phyloP scores from a whole-genome alignment of 768 basidiomycete species.

The Amanita phalloides region DNA sequence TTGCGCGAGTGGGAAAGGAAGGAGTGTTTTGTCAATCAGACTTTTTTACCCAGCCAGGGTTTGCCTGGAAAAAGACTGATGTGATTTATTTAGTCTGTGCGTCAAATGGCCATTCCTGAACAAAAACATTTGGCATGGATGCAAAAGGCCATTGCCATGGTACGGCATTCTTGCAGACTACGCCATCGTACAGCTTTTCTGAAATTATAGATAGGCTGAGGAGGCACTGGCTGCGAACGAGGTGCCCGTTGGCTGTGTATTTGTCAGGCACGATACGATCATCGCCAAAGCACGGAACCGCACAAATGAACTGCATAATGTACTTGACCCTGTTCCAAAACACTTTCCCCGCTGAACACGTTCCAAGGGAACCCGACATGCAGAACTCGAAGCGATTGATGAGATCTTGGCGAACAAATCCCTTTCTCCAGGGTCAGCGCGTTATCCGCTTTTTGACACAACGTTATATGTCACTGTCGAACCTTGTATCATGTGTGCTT shows the following conservation, averaged over 20 bases:
- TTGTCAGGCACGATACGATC: conserved; percentile 65
- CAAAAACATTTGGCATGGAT: conserved; percentile 54
- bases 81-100: not conserved
- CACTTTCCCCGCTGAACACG: conserved; percentile 1
- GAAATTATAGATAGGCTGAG: conserved; percentile 41
- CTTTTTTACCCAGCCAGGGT: too few species aligned
- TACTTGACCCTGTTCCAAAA: conserved; percentile 17
- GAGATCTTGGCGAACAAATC: conserved; percentile 56
- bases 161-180: conserved; percentile 14
- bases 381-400: conserved; percentile 95
- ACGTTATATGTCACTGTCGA: conserved; percentile 97
- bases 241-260: conserved; percentile 95
- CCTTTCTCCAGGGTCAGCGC: conserved; percentile 39
- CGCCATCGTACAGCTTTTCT: not conserved
- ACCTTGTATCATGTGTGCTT: conserved; percentile 99
- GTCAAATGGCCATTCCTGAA: not conserved
- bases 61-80: too few species aligned
- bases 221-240: conserved; percentile 80
- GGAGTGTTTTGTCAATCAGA: not conserved
- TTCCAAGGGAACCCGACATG: conserved; percentile 85
- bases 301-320: conserved; percentile 91
- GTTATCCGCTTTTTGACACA: conserved; percentile 65
- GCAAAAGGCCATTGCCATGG: conserved; percentile 78
- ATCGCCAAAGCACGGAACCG: conserved; percentile 87
- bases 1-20: not conserved